Evolutionary conservation across 2,329 filamentous ascomycete species (phyloP).

Genomic region (Dactylellina cionopaga): DNA sequence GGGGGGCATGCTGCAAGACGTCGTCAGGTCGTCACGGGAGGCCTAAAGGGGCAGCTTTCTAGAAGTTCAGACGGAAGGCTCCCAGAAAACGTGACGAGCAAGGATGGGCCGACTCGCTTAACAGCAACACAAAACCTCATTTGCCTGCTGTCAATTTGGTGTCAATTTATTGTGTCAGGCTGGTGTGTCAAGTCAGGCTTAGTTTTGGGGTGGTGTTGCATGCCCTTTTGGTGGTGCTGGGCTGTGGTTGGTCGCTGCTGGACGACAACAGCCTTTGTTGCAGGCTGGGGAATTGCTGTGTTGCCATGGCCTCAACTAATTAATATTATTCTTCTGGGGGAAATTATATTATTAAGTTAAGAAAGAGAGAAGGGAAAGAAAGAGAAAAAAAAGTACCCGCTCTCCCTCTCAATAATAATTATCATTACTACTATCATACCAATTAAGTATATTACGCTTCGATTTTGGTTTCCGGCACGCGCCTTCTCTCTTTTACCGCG

Average conservation of each 20-base stretch:
- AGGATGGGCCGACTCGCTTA: slow-evolving; percentile 44
- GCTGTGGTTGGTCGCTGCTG: no score
- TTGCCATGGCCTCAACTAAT: no score
- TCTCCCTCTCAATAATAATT: neutral
- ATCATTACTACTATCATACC: no score
- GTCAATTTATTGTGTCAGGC: neutral
- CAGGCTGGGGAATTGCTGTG: no score
- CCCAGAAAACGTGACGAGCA: slow-evolving; percentile 32
- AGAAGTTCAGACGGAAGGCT: slow-evolving; percentile 42
- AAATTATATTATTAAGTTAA: neutral
- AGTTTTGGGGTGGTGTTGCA: no score
- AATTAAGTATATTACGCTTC: neutral
- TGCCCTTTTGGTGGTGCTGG: no score
- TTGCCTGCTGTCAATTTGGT: slow-evolving; percentile 13
- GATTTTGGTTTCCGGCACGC: neutral
- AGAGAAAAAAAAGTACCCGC: neutral
- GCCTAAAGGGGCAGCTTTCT: slow-evolving; percentile 38
- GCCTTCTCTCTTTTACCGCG: neutral
- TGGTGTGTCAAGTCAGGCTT: no score
- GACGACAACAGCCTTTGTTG: no score
- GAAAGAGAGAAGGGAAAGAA: neutral
- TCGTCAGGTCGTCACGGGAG: no score
- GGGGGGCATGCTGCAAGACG: slow-evolving; percentile 39
- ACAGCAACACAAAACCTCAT: slow-evolving; percentile 40
- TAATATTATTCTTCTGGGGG: no score